Evolutionary conservation across 202 grass and related monocot species (phyloP), one percentile per base, ranked within the genome.

Genomic region (Hordeum pubiflorum): DNA sequence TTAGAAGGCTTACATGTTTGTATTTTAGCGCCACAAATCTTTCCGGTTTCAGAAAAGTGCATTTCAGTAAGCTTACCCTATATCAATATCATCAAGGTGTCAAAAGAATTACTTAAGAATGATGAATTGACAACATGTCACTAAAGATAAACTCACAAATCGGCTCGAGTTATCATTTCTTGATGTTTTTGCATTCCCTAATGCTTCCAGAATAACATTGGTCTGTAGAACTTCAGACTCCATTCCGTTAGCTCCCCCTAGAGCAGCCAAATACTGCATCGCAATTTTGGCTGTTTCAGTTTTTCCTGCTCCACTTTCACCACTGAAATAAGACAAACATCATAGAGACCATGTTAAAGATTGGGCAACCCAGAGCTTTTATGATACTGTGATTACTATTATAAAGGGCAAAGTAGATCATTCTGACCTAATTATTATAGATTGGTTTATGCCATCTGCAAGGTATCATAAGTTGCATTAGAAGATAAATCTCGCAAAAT

Each of bases 231-330:
- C 91, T 81, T 99, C 91, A 82, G 87, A 89, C 72, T 99, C 96
- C 63, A 89, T 89, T 24, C 96, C 92, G 3, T 79, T 89, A 69
- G 89, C 89, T 37, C 93, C 92, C 58, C 85, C 96, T 68, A 99
- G 74, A 81, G 82, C 80, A 82, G 96, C 85, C 78, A 99, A 91
- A 83, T 96, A 99, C 79, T 96, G 92, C 96, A 99, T 99, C 72
- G 92, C 92, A 83, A 93, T 93, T 87, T 99, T 99, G 81, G 96
- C 96, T 26, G 96, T 99, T 85, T 96, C 96, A 39, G 96, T 99
- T 89, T 99, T 99, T 69, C 96, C 96, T 80, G 96, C 82, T 86
- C 96, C 96, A 61, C 96, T 99, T 84, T 96, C 96, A 69, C 96
- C 96, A 82, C 96, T 99, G 81, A 74, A 89, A 87, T 74, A 89